A percentile compares a stretch with the other conserved stretches of the same genome.
These are phyloP conservation scores for Elongisporangium prolatum DNA, from an alignment of 352 stramenopile species.

Conservation along the genomic window DNA sequence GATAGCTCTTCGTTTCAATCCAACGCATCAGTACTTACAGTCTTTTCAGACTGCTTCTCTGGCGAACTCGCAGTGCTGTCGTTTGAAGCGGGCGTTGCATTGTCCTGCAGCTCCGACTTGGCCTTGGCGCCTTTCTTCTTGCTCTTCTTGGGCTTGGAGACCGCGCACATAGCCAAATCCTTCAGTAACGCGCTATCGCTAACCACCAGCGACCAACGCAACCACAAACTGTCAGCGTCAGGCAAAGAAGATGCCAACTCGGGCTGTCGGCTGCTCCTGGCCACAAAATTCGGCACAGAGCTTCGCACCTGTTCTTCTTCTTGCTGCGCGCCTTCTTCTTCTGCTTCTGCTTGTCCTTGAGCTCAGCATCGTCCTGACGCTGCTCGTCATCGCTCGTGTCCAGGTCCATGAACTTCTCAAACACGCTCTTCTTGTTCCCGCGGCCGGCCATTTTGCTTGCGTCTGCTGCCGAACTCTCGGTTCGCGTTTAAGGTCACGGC, in stretches of 20 bases:
- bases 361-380: constrained; percentile 36
- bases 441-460: constrained; percentile 24
- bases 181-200: constrained; percentile 67
- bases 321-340: constrained; percentile 74
- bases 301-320: constrained; percentile 61
- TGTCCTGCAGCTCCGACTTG: constrained; percentile 5
- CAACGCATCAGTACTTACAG: background rate
- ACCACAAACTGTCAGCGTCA: constrained; percentile 1
- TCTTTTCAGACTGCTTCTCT: background rate
- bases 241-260: background rate
- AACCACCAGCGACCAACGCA: constrained; percentile 2
- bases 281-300: background rate
- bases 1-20: background rate
- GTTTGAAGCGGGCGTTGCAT: constrained; percentile 3
- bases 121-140: constrained; percentile 39
- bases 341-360: constrained; percentile 51
- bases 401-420: constrained; percentile 58
- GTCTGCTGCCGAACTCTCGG: background rate
- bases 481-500: background rate
- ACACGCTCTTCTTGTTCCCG: constrained; percentile 61
- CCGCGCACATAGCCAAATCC: constrained; percentile 63
- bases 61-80: constrained; percentile 1
- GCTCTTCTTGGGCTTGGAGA: constrained; percentile 59
- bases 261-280: background rate
- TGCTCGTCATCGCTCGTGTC: constrained; percentile 51